Conservation (phyloP, 805 yeast genomes). For the Wickerhamomyces chambardii region DNA sequence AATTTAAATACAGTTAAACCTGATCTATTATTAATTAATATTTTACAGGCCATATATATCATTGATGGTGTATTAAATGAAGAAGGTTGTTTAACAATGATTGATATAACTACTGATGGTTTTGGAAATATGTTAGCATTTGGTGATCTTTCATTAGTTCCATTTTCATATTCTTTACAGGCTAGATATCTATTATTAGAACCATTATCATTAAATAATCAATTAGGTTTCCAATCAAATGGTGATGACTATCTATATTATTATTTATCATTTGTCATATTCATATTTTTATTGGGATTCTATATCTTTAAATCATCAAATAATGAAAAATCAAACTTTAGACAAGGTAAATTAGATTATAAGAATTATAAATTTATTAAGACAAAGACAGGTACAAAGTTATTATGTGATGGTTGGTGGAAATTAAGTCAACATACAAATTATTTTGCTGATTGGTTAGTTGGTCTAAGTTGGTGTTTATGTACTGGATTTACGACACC, state of each 20-base stretch:
- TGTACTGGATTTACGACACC: slow-evolving; percentile 79
- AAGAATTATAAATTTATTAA: slow-evolving; percentile 47
- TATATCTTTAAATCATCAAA: slow-evolving; percentile 81
- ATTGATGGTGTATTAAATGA: slow-evolving; percentile 91
- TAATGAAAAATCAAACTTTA: slow-evolving; percentile 76
- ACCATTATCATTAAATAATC: slow-evolving; percentile 50
- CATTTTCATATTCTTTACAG: slow-evolving; percentile 85
- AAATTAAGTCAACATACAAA: slow-evolving; percentile 85
- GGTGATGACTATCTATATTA: too few relatives aligned
- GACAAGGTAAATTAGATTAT: slow-evolving; percentile 64
- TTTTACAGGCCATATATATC: slow-evolving; percentile 73
- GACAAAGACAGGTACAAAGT: slow-evolving; percentile 69
- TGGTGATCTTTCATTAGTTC: slow-evolving; percentile 90
- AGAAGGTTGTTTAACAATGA: slow-evolving; percentile 85
- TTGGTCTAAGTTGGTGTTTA: slow-evolving; percentile 88
- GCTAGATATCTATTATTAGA: slow-evolving; percentile 69
- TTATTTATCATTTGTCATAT: slow-evolving; percentile 12
- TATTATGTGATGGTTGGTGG: slow-evolving; percentile 96
- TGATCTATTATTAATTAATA: slow-evolving; percentile 60
- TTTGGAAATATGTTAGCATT: slow-evolving; percentile 94
- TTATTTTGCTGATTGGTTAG: slow-evolving; percentile 92
- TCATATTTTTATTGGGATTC: slow-evolving; percentile 50
- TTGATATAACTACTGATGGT: slow-evolving; percentile 94
- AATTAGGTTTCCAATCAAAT: too few relatives aligned
- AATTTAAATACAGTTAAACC: slow-evolving; percentile 51